Evolutionary conservation across 352 stramenopile genomes (phyloP), one percentile per base, ranked within the genome.

Genomic region (Phytophthora constricta): DNA sequence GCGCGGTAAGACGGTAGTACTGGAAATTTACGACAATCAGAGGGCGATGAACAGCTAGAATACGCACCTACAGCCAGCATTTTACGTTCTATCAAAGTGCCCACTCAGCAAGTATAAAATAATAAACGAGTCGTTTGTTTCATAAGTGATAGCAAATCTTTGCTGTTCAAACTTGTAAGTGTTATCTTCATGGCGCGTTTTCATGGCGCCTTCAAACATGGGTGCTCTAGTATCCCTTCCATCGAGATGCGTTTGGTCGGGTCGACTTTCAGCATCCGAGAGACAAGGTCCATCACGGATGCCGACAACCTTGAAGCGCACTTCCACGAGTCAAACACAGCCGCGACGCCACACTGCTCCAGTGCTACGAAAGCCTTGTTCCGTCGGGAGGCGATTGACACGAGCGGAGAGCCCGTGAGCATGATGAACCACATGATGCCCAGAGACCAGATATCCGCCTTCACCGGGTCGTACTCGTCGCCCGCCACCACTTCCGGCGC

Each of bases 311-410:
- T 70, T 31, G 53, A 74, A 52, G 19, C 76, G n/a, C 4, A 22
- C 41, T 42, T 56, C 74, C 74, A 83, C 33, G 63, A 57, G 5
- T 59, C 43, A 3, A 83, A 37, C 14, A 83, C 67, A 16, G 53
- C 41, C 14, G 39, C 27, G 16, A 72, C 27, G 7, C 74, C 74
- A 10, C 65, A 50, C 28, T 56, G 52, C 20, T 68, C 34, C 42
- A 85, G 25, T 4, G 64, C 66, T 11, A 65, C 28, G 23, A 84
- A 86, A 1, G 65, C 65, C 9, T 49, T 61, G 13, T 78, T 67
- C 4, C 46, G 22, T 1, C 58, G 62, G 1, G 65, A 76, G 4
- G 79, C 79, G 39, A 73, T 62, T 28, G 63, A 26, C 5, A 74
- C 34, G 3, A 77, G 66, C 70, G 41, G 41, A 23, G 41, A 47